These are phyloP conservation scores for Tolypocladium guangdongense DNA, from an alignment of 2,329 filamentous ascomycete species.

Conservation along the genomic window DNA sequence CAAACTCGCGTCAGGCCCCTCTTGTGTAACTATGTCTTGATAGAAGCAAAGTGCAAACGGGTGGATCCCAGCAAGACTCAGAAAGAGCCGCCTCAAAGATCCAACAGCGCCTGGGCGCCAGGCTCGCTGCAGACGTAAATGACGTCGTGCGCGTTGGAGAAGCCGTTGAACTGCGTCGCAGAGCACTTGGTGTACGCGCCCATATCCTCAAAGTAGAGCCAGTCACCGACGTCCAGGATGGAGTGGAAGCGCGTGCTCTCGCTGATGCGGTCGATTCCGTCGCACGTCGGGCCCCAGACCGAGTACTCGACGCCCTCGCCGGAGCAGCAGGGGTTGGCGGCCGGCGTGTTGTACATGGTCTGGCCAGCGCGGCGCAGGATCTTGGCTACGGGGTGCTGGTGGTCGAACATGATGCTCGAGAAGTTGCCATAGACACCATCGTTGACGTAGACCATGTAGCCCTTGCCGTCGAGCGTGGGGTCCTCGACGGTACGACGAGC, in stretches of 20 bases:
- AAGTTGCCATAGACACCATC: conserved; percentile 98
- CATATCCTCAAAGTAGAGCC: conserved; percentile 99
- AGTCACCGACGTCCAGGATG: conserved; percentile 83
- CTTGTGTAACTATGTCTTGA: not conserved
- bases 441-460: conserved; percentile 96
- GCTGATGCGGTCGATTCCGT: conserved; percentile 91
- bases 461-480: conserved; percentile 51
- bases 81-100: conserved; percentile 1
- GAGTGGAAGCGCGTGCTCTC: conserved; percentile 68
- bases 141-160: conserved; percentile 82
- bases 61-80: not conserved
- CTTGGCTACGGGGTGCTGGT: conserved; percentile 81
- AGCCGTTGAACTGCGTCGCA: conserved; percentile 95
- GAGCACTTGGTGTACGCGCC: conserved; percentile 98
- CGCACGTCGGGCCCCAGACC: conserved; percentile 96
- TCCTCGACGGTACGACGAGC: conserved; percentile 81
- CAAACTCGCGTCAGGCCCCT: not conserved
- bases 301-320: conserved; percentile 67
- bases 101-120: conserved; percentile 65
- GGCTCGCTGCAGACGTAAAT: conserved; percentile 93
- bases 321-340: conserved; percentile 33
- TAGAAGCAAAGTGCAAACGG: not conserved
- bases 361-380: conserved; percentile 55
- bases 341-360: conserved; percentile 45
- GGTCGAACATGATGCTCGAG: conserved; percentile 98